phyloP scores from a whole-genome alignment of 1,284 basidiomycete genomes.

The Phylloboletellus chloephorus region DNA sequence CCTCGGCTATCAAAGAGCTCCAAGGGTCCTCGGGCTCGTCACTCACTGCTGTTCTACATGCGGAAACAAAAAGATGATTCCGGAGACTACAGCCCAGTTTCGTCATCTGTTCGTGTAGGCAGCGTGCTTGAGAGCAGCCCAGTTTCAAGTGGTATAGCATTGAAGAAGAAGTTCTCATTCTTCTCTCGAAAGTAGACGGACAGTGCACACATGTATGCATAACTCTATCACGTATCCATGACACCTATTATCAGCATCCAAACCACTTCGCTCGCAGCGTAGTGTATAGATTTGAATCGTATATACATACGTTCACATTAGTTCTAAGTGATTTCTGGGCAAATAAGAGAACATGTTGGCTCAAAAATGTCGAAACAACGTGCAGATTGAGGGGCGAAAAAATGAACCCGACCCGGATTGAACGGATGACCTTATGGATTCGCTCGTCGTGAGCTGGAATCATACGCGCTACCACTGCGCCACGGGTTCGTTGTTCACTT shows the following conservation, averaged over 20 bases:
- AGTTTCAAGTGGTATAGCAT: constrained; percentile 5
- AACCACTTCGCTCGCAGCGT: constrained; percentile 14
- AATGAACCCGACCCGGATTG: constrained; percentile 52
- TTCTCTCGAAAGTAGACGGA: constrained; percentile 29
- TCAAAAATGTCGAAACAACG: too few relatives aligned
- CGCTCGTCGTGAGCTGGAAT: constrained; percentile 23
- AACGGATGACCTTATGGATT: constrained; percentile 55
- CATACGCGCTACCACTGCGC: constrained; percentile 34
- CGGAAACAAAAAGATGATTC: constrained; percentile 22
- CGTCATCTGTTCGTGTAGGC: constrained; percentile 23
- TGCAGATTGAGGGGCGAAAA: too few relatives aligned
- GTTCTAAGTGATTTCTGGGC: neutral
- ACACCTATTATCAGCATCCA: constrained; percentile 15
- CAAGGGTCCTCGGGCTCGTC: constrained; percentile 24
- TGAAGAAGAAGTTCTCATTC: constrained; percentile 29
- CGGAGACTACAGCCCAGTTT: constrained; percentile 24
- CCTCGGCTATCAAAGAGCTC: constrained; percentile 25
- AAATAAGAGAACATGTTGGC: neutral
- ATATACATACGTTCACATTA: constrained; percentile 13
- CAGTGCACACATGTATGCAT: constrained; percentile 11
- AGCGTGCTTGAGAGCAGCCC: constrained; percentile 14
- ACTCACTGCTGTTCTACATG: constrained; percentile 31
- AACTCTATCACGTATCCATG: constrained; percentile 16
- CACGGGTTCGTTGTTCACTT: constrained; percentile 26
- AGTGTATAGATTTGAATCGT: constrained; percentile 9